A percentile compares a stretch with the other conserved stretches of the same genome.
phyloP scores from a whole-genome alignment of 495 filamentous ascomycete species.

The Recurvomyces mirabilis region DNA sequence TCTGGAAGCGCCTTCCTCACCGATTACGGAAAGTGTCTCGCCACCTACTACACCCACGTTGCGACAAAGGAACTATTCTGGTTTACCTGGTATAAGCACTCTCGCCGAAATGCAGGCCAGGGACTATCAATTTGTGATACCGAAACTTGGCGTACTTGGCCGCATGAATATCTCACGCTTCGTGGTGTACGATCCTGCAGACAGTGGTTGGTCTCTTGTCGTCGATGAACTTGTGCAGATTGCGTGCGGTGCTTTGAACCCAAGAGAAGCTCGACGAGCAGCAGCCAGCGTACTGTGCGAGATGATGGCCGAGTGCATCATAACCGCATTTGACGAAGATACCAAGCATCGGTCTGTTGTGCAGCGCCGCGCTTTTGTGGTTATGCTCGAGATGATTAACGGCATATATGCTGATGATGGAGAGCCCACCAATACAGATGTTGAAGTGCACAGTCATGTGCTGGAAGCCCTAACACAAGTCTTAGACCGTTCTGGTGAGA shows the following conservation, averaged over 20 bases:
- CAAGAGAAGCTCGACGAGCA: constrained; percentile 59
- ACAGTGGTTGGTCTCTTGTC: constrained; percentile 66
- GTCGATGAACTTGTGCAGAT: constrained; percentile 55
- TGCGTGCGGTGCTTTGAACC: constrained; percentile 57
- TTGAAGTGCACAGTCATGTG: constrained; percentile 72
- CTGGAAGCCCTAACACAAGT: constrained; percentile 72
- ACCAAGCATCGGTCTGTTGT: constrained; percentile 43
- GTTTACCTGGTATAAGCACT: constrained; percentile 33
- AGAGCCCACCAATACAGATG: constrained; percentile 46
- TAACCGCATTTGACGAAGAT: constrained; percentile 21
- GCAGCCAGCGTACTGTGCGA: constrained; percentile 47
- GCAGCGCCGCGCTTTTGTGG: constrained; percentile 59
- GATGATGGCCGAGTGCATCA: constrained; percentile 31
- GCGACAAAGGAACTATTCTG: constrained; percentile 38
- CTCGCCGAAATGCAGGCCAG: constrained; percentile 35
- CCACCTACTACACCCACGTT: constrained; percentile 31
- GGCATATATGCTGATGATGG: constrained; percentile 40
- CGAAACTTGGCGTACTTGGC: constrained; percentile 68
- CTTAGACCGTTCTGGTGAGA: constrained; percentile 81
- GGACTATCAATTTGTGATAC: constrained; percentile 66
- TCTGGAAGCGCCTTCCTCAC: neutral
- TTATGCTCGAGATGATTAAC: constrained; percentile 47
- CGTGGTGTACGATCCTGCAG: constrained; percentile 47
- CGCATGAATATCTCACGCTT: constrained; percentile 70
- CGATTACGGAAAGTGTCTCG: neutral